Evolutionary conservation across 768 basidiomycete genomes (phyloP).

Genomic region (Lentinula sp.): DNA sequence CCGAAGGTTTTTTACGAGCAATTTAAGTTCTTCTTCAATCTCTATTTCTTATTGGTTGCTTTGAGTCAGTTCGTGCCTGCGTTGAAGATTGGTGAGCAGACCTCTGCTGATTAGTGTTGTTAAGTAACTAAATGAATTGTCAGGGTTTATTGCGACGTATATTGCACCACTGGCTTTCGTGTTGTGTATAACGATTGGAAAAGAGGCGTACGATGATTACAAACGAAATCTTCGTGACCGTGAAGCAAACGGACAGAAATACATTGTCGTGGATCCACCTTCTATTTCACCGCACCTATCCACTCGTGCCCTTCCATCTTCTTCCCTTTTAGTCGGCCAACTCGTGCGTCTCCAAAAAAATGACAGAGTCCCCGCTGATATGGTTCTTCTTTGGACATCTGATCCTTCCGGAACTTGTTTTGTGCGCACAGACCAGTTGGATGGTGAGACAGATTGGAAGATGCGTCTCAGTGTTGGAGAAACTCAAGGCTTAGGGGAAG

Average conservation of each 20-base stretch:
- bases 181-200: slow-evolving; percentile 91
- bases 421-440: slow-evolving; percentile 95
- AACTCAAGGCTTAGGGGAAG: slow-evolving; percentile 65
- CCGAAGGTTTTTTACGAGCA: slow-evolving; percentile 98
- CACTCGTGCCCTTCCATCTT: slow-evolving; percentile 81
- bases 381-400: slow-evolving; percentile 82
- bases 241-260: slow-evolving; percentile 93
- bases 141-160: slow-evolving; percentile 94
- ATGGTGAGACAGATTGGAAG: slow-evolving; percentile 99
- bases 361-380: slow-evolving; percentile 92
- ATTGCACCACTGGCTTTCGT: slow-evolving; percentile 96
- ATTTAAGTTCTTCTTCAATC: slow-evolving; percentile 99
- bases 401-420: slow-evolving; percentile 93
- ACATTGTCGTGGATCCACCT: slow-evolving; percentile 67
- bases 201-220: slow-evolving; percentile 99
- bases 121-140: background rate
- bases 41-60: slow-evolving; percentile 96
- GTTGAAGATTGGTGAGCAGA: slow-evolving; percentile 79
- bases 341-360: slow-evolving; percentile 93
- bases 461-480: slow-evolving; percentile 82
- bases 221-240: slow-evolving; percentile 86
- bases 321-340: slow-evolving; percentile 85
- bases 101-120: background rate
- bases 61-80: slow-evolving; percentile 94
- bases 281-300: slow-evolving; percentile 33